Conservation (phyloP, 2,329 filamentous ascomycete genomes). For the Cladosporium sp. region DNA sequence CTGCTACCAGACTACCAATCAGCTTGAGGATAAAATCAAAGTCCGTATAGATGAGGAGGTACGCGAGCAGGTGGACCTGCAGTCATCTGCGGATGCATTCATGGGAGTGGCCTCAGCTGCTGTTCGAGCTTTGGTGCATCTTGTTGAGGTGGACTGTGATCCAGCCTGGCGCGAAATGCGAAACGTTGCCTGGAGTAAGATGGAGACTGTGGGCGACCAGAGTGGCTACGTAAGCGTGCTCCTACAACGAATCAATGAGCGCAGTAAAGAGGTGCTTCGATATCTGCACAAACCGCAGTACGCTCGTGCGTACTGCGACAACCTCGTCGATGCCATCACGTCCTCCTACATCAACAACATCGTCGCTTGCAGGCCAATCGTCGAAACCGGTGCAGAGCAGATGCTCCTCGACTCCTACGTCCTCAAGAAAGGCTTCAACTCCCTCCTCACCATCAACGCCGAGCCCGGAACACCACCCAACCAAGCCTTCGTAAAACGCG, state of each 20-base stretch:
- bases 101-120: conserved; percentile 89
- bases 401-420: conserved; percentile 96
- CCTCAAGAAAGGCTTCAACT: conserved; percentile 72
- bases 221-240: conserved; percentile 87
- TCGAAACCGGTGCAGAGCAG: conserved; percentile 92
- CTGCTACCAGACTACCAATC: conserved; percentile 88
- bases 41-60: conserved; percentile 80
- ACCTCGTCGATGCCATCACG: conserved; percentile 84
- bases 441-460: conserved; percentile 60
- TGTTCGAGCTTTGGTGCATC: conserved; percentile 76
- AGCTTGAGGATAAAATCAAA: conserved; percentile 92
- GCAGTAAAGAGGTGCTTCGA: conserved; percentile 69
- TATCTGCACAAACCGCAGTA: conserved; percentile 88
- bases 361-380: conserved; percentile 83
- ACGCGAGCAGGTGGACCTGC: conserved; percentile 73
- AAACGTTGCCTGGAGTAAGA: conserved; percentile 89
- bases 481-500: conserved; percentile 74
- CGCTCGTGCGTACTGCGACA: conserved; percentile 89
- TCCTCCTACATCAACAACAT: conserved; percentile 77
- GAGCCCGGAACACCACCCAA: conserved; percentile 52
- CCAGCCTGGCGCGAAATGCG: conserved; percentile 94
- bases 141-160: conserved; percentile 78
- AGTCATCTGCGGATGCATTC: conserved; percentile 90
- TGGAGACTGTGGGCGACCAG: conserved; percentile 90
- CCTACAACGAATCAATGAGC: conserved; percentile 65